Percentiles rank a stretch among this genome's conserved stretches.
phyloP scores from a whole-genome alignment of 2,329 filamentous ascomycete genomes.

The Hypomyces rosellus region DNA sequence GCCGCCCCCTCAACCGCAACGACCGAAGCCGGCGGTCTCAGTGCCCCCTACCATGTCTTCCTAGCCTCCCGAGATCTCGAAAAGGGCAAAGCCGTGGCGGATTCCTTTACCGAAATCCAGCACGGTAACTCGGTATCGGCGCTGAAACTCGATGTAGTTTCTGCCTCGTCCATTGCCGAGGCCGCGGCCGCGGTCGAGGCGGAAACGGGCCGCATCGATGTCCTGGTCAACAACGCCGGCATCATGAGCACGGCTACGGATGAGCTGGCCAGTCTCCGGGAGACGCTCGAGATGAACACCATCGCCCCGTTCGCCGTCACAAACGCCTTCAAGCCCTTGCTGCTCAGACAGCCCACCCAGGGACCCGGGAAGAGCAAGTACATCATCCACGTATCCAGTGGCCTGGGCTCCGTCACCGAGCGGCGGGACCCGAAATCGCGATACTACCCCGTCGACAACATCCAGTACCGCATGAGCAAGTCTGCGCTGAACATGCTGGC shows the following conservation, averaged over 20 bases:
- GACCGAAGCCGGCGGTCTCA: neutral
- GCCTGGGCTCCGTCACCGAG: slow-evolving; percentile 24
- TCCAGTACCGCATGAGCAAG: slow-evolving; percentile 29
- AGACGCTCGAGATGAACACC: slow-evolving; percentile 40
- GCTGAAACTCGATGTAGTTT: slow-evolving; percentile 20
- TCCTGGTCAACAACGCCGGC: slow-evolving; percentile 26
- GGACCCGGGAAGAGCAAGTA: slow-evolving; percentile 8
- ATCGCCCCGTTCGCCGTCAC: slow-evolving; percentile 24
- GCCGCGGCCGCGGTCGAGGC: slow-evolving; percentile 13
- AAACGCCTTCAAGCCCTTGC: slow-evolving; percentile 25
- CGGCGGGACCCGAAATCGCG: slow-evolving; percentile 12
- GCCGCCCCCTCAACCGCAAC: slow-evolving; percentile 17
- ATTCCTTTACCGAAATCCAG: slow-evolving; percentile 46
- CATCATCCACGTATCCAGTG: slow-evolving; percentile 29
- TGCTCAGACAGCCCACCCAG: slow-evolving; percentile 19
- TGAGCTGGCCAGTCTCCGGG: slow-evolving; percentile 5
- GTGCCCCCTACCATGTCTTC: slow-evolving; percentile 30
- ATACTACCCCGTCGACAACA: neutral
- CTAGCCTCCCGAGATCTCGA: slow-evolving; percentile 28
- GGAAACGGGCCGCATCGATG: slow-evolving; percentile 31
- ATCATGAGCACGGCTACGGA: slow-evolving; percentile 39
- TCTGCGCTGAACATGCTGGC: slow-evolving; percentile 31
- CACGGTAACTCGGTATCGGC: slow-evolving; percentile 49
- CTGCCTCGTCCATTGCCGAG: slow-evolving; percentile 16
- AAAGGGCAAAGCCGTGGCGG: slow-evolving; percentile 37